Conservation (phyloP, 2,329 filamentous ascomycete species). For the Bipolaris cookei region DNA sequence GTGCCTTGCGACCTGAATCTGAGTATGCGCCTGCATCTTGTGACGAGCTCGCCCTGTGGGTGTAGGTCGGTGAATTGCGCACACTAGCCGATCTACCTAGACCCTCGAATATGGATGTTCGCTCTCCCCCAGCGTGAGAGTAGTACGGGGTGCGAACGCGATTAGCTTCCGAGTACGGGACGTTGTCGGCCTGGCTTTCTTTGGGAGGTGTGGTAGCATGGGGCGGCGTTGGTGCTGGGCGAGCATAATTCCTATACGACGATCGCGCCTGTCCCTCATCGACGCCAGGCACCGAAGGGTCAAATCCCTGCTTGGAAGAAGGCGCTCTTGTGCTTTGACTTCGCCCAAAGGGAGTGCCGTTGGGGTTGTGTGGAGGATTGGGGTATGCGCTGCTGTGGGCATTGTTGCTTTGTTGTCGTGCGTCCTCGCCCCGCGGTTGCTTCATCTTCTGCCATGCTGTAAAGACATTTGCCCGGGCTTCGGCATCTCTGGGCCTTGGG, state of each 20-base stretch:
- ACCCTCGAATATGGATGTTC: constrained; percentile 61
- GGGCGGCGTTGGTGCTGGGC: constrained; percentile 44
- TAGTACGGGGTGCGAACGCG: constrained; percentile 62
- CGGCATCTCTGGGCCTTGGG: constrained; percentile 45
- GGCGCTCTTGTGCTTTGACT: constrained; percentile 53
- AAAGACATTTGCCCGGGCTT: constrained; percentile 53
- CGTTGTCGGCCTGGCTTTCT: constrained; percentile 33
- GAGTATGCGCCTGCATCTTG: constrained; percentile 37
- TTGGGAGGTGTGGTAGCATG: constrained; percentile 22
- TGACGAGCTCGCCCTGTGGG: constrained; percentile 30
- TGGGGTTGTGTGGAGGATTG: constrained; percentile 38
- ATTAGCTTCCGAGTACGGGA: constrained; percentile 54
- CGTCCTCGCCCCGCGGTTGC: constrained; percentile 40
- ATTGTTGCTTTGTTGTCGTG: constrained; percentile 29
- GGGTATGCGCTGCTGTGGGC: constrained; percentile 11
- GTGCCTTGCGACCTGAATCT: constrained; percentile 40
- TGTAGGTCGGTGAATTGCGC: constrained; percentile 54
- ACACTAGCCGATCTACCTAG: constrained; percentile 61
- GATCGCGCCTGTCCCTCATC: constrained; percentile 65
- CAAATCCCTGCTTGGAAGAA: constrained; percentile 63
- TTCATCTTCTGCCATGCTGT: constrained; percentile 60
- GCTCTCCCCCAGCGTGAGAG: constrained; percentile 60
- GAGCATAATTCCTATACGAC: constrained; percentile 52
- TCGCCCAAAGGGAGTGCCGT: constrained; percentile 48
- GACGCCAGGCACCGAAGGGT: constrained; percentile 63